Evolutionary conservation across 2,329 filamentous ascomycete genomes (phyloP).

Genomic region (Penicillium italicum): DNA sequence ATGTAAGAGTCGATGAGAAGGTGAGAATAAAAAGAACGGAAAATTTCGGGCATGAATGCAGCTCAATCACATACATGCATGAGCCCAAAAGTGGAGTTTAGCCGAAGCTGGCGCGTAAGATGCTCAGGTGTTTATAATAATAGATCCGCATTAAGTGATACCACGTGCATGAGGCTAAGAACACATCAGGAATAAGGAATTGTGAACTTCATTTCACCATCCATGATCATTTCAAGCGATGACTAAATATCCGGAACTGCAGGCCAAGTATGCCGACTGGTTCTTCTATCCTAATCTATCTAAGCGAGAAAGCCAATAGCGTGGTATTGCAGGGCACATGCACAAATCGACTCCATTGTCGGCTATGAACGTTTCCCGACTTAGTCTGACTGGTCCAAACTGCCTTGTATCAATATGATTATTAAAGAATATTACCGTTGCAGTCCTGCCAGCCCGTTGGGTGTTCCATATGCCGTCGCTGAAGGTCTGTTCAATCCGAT

Average conservation of each 20-base stretch:
- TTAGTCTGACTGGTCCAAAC: background rate
- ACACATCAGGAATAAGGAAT: too few species aligned
- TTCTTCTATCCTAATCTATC: background rate
- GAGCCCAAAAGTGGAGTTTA: too few species aligned
- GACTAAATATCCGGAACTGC: background rate
- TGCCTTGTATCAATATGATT: background rate
- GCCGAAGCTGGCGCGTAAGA: too few species aligned
- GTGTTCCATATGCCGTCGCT: background rate
- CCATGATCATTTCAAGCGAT: too few species aligned
- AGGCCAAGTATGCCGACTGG: background rate
- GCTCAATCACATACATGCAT: too few species aligned
- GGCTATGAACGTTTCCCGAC: background rate
- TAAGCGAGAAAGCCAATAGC: background rate
- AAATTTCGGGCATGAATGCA: too few species aligned
- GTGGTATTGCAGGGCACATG: background rate
- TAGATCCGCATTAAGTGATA: too few species aligned
- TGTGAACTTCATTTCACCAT: too few species aligned
- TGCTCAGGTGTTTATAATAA: too few species aligned
- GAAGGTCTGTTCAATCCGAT: background rate
- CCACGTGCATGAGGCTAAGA: too few species aligned
- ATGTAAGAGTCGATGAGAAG: too few species aligned
- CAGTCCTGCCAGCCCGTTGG: background rate
- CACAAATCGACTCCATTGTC: background rate
- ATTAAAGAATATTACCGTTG: constrained; percentile 1
- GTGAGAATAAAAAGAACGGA: too few species aligned